Percentiles rank a stretch among this genome's conserved stretches.
Evolutionary conservation across 2,329 filamentous ascomycete species (phyloP).

Genomic region (Helotiales sp.): DNA sequence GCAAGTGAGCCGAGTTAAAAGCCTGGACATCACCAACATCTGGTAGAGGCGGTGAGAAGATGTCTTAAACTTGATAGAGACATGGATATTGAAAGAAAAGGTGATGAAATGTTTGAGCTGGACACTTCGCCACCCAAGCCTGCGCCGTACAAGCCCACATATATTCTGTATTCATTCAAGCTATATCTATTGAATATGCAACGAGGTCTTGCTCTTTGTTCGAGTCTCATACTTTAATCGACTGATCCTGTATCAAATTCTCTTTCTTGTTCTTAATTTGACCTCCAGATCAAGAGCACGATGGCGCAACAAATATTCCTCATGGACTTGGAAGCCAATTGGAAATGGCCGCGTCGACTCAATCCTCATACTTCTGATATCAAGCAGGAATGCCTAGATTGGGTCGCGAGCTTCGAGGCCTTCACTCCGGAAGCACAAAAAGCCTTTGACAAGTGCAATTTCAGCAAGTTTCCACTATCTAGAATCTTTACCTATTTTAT

Average conservation of each 20-base stretch:
- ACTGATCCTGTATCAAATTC: background rate
- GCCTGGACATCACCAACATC: background rate
- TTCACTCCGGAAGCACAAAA: slow-evolving; percentile 7
- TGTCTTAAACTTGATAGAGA: background rate
- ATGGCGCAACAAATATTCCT: background rate
- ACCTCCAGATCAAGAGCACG: background rate
- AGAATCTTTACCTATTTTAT: background rate
- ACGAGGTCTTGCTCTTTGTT: background rate
- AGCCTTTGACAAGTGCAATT: slow-evolving; percentile 6
- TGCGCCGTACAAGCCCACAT: background rate
- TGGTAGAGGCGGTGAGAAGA: background rate
- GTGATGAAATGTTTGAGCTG: background rate
- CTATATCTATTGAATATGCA: background rate
- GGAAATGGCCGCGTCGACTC: slow-evolving; percentile 2
- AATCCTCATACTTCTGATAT: slow-evolving; percentile 2
- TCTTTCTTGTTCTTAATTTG: background rate
- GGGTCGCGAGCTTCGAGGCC: background rate
- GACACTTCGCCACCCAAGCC: background rate
- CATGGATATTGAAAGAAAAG: background rate
- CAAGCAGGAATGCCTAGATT: slow-evolving; percentile 7
- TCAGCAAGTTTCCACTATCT: background rate
- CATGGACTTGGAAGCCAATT: slow-evolving; percentile 5
- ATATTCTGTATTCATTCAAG: background rate
- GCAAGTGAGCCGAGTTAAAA: background rate
- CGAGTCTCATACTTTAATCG: background rate